Evolutionary conservation across 2,329 filamentous ascomycete genomes (phyloP), one percentile per base, ranked within the genome.

Genomic region (Phoma sp.): DNA sequence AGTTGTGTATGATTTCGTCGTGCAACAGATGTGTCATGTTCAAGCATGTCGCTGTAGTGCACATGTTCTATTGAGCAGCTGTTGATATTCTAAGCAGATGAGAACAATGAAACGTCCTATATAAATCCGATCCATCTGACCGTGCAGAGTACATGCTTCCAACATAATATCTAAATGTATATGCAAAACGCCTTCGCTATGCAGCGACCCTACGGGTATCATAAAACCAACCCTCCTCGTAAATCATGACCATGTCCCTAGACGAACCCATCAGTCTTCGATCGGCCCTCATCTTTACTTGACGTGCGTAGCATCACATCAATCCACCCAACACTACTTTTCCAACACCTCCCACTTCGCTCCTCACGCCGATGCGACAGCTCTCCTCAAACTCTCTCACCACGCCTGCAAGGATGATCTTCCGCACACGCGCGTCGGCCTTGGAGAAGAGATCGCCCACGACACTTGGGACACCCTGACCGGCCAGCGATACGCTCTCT

Each of bases 361-460:
- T 84, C 77, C 89, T 93, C 27, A 91, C 85, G 8, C 89, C 88
- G 39, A 80, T 81, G 40, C 93, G 81, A 72, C 89, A 95, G 18
- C 86, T 85, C 53, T 97, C 93, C 73, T 98, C 95, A 73, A 98
- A 97, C 70, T 99, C 95, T 63, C 92, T 88, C 42, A 97, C 88
- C 1, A 96, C 86, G 5, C 89, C 89, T 41, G 91, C 88, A 1
- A 99, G 84, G 57, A 99, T 89, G 45, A 97, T 87, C 78, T 97
- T 98, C 58, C 93, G 83, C 39, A 99, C 83, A 60, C 86, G 88
- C 5, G 88, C 84, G 75, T 99, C 95, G 0, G 90, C 91, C 75
- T 99, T 99, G 9, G 86, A 84, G 64, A 99, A 99, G 48, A 93
- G 80, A 71, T 98, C 95, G 0, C 88, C 90, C 0, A 98, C 82